A percentile compares a stretch with the other conserved stretches of the same genome.
These are phyloP conservation scores for Biancaea sappan DNA, from an alignment of 306 rosid species.

Conservation along the genomic window DNA sequence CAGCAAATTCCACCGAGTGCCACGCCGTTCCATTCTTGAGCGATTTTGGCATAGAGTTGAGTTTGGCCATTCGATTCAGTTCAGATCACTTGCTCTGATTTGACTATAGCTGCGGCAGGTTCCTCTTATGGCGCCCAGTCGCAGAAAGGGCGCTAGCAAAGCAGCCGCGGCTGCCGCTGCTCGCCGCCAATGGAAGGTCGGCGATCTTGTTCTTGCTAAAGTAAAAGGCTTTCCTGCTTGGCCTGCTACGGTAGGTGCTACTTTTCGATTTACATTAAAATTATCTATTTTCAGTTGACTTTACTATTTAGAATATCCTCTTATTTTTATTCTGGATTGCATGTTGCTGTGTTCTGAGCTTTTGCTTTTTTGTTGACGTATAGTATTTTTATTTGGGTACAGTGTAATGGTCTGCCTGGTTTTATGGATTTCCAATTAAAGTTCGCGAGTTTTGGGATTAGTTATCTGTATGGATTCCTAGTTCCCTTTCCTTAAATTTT, in stretches of 20 bases:
- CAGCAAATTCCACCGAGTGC: constrained; percentile 37
- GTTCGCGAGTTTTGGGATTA: neutral
- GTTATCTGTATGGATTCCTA: constrained; percentile 1
- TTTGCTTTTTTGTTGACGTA: neutral
- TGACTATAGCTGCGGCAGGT: constrained; percentile 30
- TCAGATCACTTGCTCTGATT: constrained; percentile 27
- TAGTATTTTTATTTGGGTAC: constrained; percentile 16
- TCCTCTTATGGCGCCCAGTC: constrained; percentile 75
- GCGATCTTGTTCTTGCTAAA: constrained; percentile 98
- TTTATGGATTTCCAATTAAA: neutral
- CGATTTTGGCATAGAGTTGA: constrained; percentile 44
- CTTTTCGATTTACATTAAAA: neutral
- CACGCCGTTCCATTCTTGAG: constrained; percentile 42
- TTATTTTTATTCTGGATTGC: constrained; percentile 38
- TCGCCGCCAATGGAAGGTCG: constrained; percentile 83
- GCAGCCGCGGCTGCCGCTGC: constrained; percentile 72
- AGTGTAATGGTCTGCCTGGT: constrained; percentile 9
- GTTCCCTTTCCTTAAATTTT: neutral
- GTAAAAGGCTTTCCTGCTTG: constrained; percentile 97
- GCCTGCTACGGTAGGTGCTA: constrained; percentile 82
- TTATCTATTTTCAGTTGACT: neutral
- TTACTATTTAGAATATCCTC: constrained; percentile 12
- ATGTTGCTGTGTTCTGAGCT: constrained; percentile 22
- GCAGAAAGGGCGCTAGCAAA: constrained; percentile 75
- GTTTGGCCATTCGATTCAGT: constrained; percentile 32